Base-by-base conservation (phyloP, 257 asterid genomes). In the Primulina huaijiensis region DNA sequence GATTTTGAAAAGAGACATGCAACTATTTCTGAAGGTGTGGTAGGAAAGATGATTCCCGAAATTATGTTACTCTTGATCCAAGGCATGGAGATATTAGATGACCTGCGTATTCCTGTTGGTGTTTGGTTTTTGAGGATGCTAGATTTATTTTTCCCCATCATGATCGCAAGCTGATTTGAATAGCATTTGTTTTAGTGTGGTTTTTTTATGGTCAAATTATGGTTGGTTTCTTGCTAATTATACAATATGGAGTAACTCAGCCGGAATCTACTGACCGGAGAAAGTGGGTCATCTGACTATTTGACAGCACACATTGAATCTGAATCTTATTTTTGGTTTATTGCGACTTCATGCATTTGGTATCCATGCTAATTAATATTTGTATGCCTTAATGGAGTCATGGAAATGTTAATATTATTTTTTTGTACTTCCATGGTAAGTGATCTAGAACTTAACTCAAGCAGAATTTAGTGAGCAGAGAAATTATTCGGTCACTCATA, bases 41-140 rank as follows among this genome's bases (percentile, higher is more conserved):
- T 70, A 61, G 20, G 52, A 38, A 65, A 35, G 9, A 30, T 37
- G 30, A n/a, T 63, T 27, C 30, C 30, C 30, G 35, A 37, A 17
- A 46, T 19, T 62, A 66, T 23, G 34, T 68, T 57, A 62, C 52
- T 60, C 50, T 33, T 46, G 65, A 67, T 21, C 46, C 70, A 59
- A 64, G 37, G 10, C 6, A 19, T 25, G 30, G 30, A 69, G 37
- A 12, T 43, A 43, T 43, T 40, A 72, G 56, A 55, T 75, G 35
- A 27, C 43, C 59, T 25, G 19, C 43, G 62, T 70, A 30, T 70
- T 60, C 31, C 27, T 23, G 63, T 20, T 69, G 62, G 25, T 69
- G 34, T 33, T 60, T 72, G 62, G 72, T 61, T 58, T 67, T 50
- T 70, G 40, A 61, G 64, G 31, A 66, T 68, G 60, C 69, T 77